Base-by-base conservation (phyloP, 768 basidiomycete genomes). In the Mycena belliarum region DNA sequence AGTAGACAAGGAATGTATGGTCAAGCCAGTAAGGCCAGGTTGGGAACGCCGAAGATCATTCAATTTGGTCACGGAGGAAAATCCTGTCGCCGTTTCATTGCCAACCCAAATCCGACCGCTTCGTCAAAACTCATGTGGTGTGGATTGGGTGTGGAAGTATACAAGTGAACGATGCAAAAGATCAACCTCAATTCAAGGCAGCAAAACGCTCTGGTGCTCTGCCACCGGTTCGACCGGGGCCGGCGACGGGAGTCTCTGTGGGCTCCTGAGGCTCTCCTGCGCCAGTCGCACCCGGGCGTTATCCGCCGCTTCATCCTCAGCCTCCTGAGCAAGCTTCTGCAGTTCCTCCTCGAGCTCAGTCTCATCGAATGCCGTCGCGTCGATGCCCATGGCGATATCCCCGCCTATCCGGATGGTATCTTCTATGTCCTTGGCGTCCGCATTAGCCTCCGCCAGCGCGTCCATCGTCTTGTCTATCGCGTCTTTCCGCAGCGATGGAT, bases 381-480 rank as follows among this genome's bases (percentile, higher is more conserved):
- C 81, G 9, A 79, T 72, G 8, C 77, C 80, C 12, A 85, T 66
- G 1, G 85, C 86, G 21, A 85, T 72, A 59, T 89, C 83, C 3
- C 82, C 86, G 21, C 88, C 89, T 37, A 85, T 70, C 57, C 79
- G 78, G 45, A 98, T 84, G 4, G 87, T 84, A 28, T 90, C 83
- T 63, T 96, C 90, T 16, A 97, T 77, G 64, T 97, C 95, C 37
- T 78, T 79, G 41, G 93, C 91, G 66, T 94, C 87, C 1, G 87
- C 83, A 61, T 91, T 88, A 2, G 89, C 90, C 59, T 89, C 88
- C 0, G 91, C 88, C 64, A 98, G 79, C 10, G 87, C 88, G 24
- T 95, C 91, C 83, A 96, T 87, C 4, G 94, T 96, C 63, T 84
- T 80, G 55, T 96, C 91, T 45, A 98, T 84, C 48, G 79, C 81